Evolutionary conservation across 164 flowering plant genomes (phyloP), one percentile per base, ranked within the genome.

Genomic region (Magnolia officinalis): DNA sequence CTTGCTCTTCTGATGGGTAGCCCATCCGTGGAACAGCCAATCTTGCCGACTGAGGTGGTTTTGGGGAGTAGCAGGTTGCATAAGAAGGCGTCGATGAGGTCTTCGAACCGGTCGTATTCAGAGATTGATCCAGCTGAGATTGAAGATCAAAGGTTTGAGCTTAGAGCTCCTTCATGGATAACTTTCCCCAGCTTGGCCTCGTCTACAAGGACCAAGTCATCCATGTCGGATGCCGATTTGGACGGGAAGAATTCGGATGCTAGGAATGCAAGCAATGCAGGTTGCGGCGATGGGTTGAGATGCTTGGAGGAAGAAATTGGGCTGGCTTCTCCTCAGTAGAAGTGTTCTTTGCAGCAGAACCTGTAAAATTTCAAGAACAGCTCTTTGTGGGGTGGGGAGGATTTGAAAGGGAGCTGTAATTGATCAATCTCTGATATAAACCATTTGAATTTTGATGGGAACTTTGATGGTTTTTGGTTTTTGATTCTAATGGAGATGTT

Each of bases 141-240:
- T 0, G 98, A 93, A 79, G 98, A 95, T 78, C 97, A 87, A 18
- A 85, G 97, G 80, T 50, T 83, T 50, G 99, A 95, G 80, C 91
- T 93, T 71, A 82, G 96, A 83, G 98, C 98, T 51, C 95, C 96
- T 26, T 94, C 98, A 0, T 94, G 99, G 99, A 96, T 96, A 65
- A 96, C 98, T 1, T 96, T 94, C 80, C 99, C 99, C 0, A 94
- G 98, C 73, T 93, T 94, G 4, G 79, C 99, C 11, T 96, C 99
- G 2, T 96, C 98, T 1, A 94, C 90, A 74, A 89, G 99, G 83
- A 87, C 95, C 80, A 95, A 96, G 75, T 95, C 99, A 0, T 93
- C 98, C 0, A 90, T 82, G 6, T 93, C 98, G 2, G 97, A 92
- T 0, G 95, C 89, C 8, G 97, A 92, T 76, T 81, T 82, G 20